Evolutionary conservation across 345 rosid species (phyloP).

Genomic region (Eucalyptus cladocalyx): DNA sequence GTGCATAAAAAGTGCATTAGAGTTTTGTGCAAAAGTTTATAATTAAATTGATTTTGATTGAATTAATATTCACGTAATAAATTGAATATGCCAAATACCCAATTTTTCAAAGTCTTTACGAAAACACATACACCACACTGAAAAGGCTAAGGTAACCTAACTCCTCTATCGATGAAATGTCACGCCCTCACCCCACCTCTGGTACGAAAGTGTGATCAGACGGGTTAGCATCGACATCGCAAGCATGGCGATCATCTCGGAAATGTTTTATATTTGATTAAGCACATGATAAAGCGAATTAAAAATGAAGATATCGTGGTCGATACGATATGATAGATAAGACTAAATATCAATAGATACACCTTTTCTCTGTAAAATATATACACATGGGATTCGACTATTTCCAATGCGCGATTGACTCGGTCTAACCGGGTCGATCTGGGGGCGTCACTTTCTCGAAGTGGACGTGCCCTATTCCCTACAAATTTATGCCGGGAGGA

Average conservation of each 20-base stretch:
- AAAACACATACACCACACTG: accelerated
- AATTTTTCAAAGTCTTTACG: not conserved
- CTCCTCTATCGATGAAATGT: too few species aligned
- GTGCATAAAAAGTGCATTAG: not conserved
- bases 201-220: accelerated
- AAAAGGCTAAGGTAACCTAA: accelerated
- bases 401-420: not conserved
- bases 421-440: not conserved
- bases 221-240: accelerated
- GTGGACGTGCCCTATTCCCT: not conserved
- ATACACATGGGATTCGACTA: accelerated
- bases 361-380: not conserved
- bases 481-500: not conserved
- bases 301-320: accelerated
- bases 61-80: not conserved
- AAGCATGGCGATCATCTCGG: accelerated
- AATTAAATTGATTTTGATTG: not conserved
- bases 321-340: accelerated
- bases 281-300: accelerated
- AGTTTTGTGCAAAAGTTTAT: not conserved
- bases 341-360: not conserved
- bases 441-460: not conserved
- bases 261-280: too few species aligned
- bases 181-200: accelerated
- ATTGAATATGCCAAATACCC: not conserved